Conservation (phyloP, 768 basidiomycete genomes). For the Tulasnella sp. region DNA sequence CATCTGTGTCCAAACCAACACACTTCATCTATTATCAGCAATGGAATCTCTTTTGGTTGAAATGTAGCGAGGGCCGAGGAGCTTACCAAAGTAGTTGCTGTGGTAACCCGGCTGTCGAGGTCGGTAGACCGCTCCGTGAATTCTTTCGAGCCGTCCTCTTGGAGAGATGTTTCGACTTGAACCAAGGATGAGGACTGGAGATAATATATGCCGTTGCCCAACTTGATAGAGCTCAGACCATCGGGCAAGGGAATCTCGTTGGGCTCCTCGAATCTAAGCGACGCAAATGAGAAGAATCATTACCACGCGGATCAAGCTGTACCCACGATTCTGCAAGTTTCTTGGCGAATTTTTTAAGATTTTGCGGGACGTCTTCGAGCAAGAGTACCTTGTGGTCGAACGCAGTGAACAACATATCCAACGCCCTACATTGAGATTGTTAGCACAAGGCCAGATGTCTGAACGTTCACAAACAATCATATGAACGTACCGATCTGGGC, state of each 20-base stretch:
- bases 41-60: not conserved
- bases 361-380: not conserved
- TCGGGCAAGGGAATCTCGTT: not conserved
- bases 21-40: not conserved
- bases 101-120: not conserved
- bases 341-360: not conserved
- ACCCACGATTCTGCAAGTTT: not conserved
- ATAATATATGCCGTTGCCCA: not conserved
- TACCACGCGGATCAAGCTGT: not conserved
- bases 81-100: not conserved
- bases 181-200: not conserved
- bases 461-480: not conserved
- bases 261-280: not conserved
- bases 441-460: not conserved
- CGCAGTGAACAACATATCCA: conserved; percentile 14
- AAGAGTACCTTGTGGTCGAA: conserved; percentile 8
- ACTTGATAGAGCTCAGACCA: not conserved
- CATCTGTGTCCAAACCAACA: not conserved
- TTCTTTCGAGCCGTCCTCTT: not conserved
- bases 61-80: no score
- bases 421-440: not conserved
- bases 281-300: not conserved
- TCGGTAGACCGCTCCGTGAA: not conserved
- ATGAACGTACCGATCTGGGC: conserved; percentile 3
- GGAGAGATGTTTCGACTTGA: not conserved